These are phyloP conservation scores for Mycena belliarum DNA, from an alignment of 768 basidiomycete genomes.

Conservation along the genomic window DNA sequence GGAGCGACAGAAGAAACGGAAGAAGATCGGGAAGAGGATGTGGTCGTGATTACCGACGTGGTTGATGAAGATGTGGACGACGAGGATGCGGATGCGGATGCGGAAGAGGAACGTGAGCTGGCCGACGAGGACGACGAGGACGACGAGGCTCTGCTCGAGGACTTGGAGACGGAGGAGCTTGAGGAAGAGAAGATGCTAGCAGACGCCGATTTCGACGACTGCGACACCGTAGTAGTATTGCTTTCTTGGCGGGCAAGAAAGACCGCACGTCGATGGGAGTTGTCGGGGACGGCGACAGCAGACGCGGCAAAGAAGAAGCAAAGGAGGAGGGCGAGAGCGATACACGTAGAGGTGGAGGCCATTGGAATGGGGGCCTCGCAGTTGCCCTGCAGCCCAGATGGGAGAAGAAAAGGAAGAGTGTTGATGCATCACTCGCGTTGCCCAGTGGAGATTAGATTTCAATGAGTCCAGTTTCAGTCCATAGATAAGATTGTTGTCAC, in stretches of 20 bases:
- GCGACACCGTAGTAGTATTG: not conserved
- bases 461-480: too few species aligned
- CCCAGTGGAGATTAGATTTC: too few species aligned
- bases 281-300: not conserved
- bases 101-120: not conserved
- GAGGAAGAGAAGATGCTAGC: not conserved
- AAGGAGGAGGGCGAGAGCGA: not conserved
- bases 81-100: too few species aligned
- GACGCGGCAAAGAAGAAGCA: not conserved
- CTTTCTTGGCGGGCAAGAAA: not conserved
- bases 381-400: too few species aligned
- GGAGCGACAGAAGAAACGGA: slow-evolving; percentile 63
- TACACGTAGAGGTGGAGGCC: not conserved
- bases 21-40: slow-evolving; percentile 45
- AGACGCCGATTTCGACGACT: not conserved
- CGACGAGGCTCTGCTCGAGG: not conserved
- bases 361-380: not conserved
- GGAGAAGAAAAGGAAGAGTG: not conserved
- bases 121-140: slow-evolving; percentile 1
- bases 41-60: slow-evolving; percentile 20
- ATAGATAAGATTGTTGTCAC: not conserved
- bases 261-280: not conserved
- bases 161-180: not conserved
- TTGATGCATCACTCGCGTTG: not conserved
- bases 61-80: slow-evolving; percentile 16